Percentiles rank a stretch among this genome's conserved stretches.
Evolutionary conservation across 202 grass and related monocot species (phyloP).

Genomic region (Thinopyrum obtusiflorum): DNA sequence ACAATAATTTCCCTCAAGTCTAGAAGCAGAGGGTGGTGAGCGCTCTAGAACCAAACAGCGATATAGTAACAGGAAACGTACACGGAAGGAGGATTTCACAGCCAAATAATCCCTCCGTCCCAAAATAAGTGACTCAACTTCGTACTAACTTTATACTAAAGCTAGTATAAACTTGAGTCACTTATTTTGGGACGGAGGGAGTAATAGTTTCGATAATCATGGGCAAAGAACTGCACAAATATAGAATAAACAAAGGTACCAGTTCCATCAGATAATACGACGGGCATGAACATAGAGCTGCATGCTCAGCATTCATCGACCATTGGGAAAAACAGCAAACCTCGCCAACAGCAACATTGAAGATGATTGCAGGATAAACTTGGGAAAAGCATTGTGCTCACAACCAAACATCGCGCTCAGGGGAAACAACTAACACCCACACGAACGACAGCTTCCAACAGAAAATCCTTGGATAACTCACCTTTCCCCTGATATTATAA

Average conservation of each 20-base stretch:
- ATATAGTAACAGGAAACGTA: too few species aligned
- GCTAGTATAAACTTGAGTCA: too few species aligned
- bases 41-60: too few species aligned
- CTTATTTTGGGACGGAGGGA: too few species aligned
- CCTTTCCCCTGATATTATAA: slow-evolving; percentile 51
- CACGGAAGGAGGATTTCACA: background rate
- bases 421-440: slow-evolving; percentile 39
- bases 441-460: slow-evolving; percentile 37
- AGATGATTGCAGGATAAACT: slow-evolving; percentile 48
- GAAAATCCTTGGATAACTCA: slow-evolving; percentile 45
- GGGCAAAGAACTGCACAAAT: slow-evolving; percentile 25
- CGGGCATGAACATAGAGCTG: slow-evolving; percentile 56
- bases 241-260: slow-evolving; percentile 42
- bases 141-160: too few species aligned
- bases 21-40: too few species aligned
- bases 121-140: too few species aligned
- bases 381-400: slow-evolving; percentile 43
- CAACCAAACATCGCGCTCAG: slow-evolving; percentile 51
- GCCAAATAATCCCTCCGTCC: background rate
- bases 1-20: too few species aligned
- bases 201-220: background rate
- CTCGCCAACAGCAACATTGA: slow-evolving; percentile 33
- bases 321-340: slow-evolving; percentile 58
- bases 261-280: slow-evolving; percentile 35
- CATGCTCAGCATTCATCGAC: slow-evolving; percentile 58